A percentile compares a stretch with the other conserved stretches of the same genome.
Evolutionary conservation across 1,284 basidiomycete genomes (phyloP).

Genomic region (Boletus austroedulis): DNA sequence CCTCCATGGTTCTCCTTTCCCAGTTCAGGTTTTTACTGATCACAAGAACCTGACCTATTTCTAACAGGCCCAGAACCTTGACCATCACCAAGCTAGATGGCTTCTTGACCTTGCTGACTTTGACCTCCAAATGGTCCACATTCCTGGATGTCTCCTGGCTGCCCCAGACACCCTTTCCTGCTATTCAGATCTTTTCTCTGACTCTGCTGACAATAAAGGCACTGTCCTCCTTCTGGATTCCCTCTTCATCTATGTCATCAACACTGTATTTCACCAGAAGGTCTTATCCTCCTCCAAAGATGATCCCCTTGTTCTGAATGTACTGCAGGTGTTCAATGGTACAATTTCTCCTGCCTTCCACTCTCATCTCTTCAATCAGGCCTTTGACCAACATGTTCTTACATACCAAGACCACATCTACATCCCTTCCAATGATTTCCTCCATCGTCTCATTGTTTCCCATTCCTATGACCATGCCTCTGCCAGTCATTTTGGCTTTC

Average conservation of each 20-base stretch:
- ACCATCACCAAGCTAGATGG: background rate
- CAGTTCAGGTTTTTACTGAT: too few species aligned
- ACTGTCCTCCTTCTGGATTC: background rate
- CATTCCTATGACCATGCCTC: too few species aligned
- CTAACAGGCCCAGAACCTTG: background rate
- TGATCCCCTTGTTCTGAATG: too few species aligned
- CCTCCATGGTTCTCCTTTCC: too few species aligned
- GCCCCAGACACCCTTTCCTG: background rate
- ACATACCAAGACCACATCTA: background rate
- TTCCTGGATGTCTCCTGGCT: background rate
- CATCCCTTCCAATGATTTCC: background rate
- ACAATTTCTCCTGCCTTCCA: too few species aligned
- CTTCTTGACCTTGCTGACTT: background rate
- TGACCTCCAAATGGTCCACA: background rate
- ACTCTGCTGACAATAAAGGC: background rate
- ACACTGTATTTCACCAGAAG: background rate
- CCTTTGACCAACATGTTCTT: background rate
- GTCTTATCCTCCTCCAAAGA: too few species aligned
- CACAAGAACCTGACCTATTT: background rate
- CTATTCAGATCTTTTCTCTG: background rate
- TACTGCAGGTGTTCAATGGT: too few species aligned
- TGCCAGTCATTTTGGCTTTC: too few species aligned
- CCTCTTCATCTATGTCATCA: background rate
- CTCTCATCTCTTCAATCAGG: background rate
- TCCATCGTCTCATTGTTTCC: too few species aligned